phyloP scores from a whole-genome alignment of 768 basidiomycete species.

The Lepiota subincarnata region DNA sequence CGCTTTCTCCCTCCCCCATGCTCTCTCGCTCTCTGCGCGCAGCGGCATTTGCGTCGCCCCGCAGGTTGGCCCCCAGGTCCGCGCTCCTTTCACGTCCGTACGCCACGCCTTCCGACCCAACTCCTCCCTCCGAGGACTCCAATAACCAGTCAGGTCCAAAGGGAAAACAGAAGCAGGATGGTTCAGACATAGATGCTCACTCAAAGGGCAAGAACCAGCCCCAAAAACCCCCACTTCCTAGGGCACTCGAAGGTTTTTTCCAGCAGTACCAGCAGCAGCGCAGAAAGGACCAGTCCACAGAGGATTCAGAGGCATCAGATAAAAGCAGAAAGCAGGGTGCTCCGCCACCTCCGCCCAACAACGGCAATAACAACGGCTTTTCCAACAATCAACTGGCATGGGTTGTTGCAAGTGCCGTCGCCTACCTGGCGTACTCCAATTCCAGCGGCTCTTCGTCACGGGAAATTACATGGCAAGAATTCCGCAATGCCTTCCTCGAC shows the following conservation, averaged over 20 bases:
- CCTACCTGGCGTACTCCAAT: slow-evolving; percentile 63
- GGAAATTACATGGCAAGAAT: slow-evolving; percentile 99
- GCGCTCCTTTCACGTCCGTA: slow-evolving; percentile 25
- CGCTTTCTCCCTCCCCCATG: slow-evolving; percentile 36
- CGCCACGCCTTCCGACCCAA: slow-evolving; percentile 41
- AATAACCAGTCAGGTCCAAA: slow-evolving; percentile 17
- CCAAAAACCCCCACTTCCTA: slow-evolving; percentile 48
- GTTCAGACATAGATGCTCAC: slow-evolving; percentile 12
- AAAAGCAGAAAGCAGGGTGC: slow-evolving; percentile 32
- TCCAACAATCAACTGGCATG: slow-evolving; percentile 54
- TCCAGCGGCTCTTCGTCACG: slow-evolving; percentile 54
- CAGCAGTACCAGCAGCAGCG: slow-evolving; percentile 54
- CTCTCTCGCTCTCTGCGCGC: slow-evolving; percentile 61
- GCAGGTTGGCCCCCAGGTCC: slow-evolving; percentile 19
- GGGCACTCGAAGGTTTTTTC: slow-evolving; percentile 76
- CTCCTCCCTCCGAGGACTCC: slow-evolving; percentile 26
- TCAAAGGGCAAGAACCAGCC: slow-evolving; percentile 25
- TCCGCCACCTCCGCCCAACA: slow-evolving; percentile 20
- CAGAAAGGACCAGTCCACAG: slow-evolving; percentile 31
- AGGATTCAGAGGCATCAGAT: slow-evolving; percentile 30
- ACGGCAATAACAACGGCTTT: slow-evolving; percentile 44
- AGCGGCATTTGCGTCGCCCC: slow-evolving; percentile 39
- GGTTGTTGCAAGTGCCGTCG: slow-evolving; percentile 49
- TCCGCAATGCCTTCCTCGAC: slow-evolving; percentile 94
- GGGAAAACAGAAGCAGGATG: slow-evolving; percentile 17